A percentile compares a stretch with the other conserved stretches of the same genome.
These are phyloP conservation scores for Leccinum subtestaceum DNA, from an alignment of 768 basidiomycete species.

Conservation along the genomic window DNA sequence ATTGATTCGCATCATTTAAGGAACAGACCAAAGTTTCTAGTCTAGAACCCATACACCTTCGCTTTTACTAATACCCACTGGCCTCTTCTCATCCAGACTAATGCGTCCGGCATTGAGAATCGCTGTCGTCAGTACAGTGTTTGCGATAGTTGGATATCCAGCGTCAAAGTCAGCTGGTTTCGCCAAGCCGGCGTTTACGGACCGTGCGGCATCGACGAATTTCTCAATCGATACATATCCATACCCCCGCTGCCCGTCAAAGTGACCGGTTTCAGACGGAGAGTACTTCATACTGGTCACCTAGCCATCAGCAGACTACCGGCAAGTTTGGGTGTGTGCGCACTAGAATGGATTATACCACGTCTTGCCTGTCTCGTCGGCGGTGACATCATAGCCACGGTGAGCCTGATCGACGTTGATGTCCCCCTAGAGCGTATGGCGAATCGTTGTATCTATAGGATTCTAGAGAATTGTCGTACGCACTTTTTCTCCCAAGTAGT, in stretches of 20 bases:
- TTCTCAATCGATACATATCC: constrained; percentile 91
- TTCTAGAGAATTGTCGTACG: constrained; percentile 2
- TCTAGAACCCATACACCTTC: constrained; percentile 66
- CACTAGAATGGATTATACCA: constrained; percentile 93
- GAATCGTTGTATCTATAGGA: neutral
- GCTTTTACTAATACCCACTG: constrained; percentile 72
- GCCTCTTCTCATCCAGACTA: constrained; percentile 85
- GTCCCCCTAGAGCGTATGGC: constrained; percentile 61
- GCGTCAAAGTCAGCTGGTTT: constrained; percentile 77
- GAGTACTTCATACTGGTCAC: constrained; percentile 85
- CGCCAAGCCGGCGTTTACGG: constrained; percentile 68
- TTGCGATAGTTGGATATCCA: constrained; percentile 84
- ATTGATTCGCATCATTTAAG: constrained; percentile 9
- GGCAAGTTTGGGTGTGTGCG: constrained; percentile 29
- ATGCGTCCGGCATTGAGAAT: constrained; percentile 90
- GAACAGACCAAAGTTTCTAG: constrained; percentile 34
- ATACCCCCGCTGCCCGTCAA: constrained; percentile 93
- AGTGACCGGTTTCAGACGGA: constrained; percentile 86
- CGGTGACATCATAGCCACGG: constrained; percentile 87
- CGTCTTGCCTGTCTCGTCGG: constrained; percentile 79
- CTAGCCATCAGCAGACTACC: constrained; percentile 6
- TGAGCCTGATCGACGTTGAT: constrained; percentile 92
- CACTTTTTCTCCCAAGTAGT: constrained; percentile 92
- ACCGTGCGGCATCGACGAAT: constrained; percentile 81
- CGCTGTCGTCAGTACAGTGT: constrained; percentile 83